These are phyloP conservation scores for Colletotrichum cereale DNA, from an alignment of 2,329 filamentous ascomycete genomes.

Conservation along the genomic window DNA sequence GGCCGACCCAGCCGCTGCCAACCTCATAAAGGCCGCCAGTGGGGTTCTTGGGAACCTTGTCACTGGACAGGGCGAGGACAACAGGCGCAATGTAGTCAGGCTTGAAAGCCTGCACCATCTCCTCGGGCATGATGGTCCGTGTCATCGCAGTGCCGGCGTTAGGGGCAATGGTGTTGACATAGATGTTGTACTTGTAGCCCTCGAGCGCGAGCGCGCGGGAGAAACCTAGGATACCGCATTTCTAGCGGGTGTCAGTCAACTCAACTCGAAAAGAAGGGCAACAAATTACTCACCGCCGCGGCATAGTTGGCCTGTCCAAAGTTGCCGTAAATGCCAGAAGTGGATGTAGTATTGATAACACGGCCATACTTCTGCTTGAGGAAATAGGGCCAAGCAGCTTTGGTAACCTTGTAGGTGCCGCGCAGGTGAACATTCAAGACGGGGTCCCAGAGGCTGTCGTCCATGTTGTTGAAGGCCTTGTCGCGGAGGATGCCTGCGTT, in stretches of 20 bases:
- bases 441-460: slow-evolving; percentile 91
- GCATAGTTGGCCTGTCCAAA: slow-evolving; percentile 99
- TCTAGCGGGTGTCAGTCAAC: slow-evolving; percentile 61
- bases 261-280: not conserved
- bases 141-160: slow-evolving; percentile 98
- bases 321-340: slow-evolving; percentile 98
- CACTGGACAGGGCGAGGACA: slow-evolving; percentile 85
- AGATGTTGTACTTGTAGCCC: slow-evolving; percentile 97
- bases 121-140: slow-evolving; percentile 91
- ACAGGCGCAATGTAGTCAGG: slow-evolving; percentile 97
- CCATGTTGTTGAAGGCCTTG: slow-evolving; percentile 99
- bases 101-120: slow-evolving; percentile 99
- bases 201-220: slow-evolving; percentile 93
- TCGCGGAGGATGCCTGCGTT: slow-evolving; percentile 98
- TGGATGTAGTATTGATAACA: slow-evolving; percentile 96
- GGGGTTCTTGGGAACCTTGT: slow-evolving; percentile 85
- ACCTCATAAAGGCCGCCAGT: slow-evolving; percentile 95
- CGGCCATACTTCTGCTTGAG: slow-evolving; percentile 99
- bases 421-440: slow-evolving; percentile 93
- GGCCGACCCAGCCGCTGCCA: slow-evolving; percentile 91
- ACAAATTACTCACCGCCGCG: slow-evolving; percentile 74
- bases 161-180: slow-evolving; percentile 96
- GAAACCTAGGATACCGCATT: slow-evolving; percentile 94
- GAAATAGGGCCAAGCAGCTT: slow-evolving; percentile 98
- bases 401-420: slow-evolving; percentile 96